A percentile compares a stretch with the other conserved stretches of the same genome.
Evolutionary conservation across 345 rosid genomes (phyloP).

Genomic region (Eucalyptus erythrocorys): DNA sequence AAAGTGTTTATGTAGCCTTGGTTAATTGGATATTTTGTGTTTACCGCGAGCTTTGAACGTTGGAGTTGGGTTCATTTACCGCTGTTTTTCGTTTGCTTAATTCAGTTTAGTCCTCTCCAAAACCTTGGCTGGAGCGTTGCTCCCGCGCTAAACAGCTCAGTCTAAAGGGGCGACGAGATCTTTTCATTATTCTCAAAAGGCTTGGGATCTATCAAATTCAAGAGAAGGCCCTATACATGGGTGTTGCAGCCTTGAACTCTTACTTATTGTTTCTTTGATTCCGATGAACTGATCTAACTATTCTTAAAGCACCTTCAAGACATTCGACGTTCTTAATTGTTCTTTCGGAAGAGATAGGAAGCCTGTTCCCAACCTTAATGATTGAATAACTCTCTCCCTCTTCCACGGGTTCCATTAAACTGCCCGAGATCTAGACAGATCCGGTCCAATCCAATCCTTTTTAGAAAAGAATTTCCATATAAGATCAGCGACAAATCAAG

Average conservation of each 20-base stretch:
- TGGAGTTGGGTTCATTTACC: not conserved
- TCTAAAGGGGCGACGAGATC: not conserved
- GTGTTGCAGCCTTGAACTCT: not conserved
- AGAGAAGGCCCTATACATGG: not conserved
- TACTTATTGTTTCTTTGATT: not conserved
- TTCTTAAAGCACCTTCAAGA: not conserved
- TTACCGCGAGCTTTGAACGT: not conserved
- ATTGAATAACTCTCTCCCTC: not conserved
- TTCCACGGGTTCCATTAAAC: not conserved
- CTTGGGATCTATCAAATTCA: not conserved
- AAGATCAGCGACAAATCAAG: not conserved
- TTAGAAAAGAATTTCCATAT: not conserved
- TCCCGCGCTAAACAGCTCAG: slow-evolving; percentile 62
- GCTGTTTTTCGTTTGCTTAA: not conserved
- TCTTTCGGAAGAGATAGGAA: not conserved
- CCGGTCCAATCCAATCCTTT: not conserved
- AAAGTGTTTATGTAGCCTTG: not conserved
- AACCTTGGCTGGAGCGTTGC: slow-evolving; percentile 33
- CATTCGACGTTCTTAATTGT: not conserved
- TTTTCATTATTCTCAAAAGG: not conserved
- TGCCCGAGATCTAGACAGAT: not conserved
- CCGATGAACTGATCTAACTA: not conserved
- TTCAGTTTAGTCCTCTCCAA: slow-evolving; percentile 56
- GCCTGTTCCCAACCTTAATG: not conserved
- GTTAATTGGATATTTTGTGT: not conserved